Evolutionary conservation across 495 filamentous ascomycete species (phyloP), one percentile per base, ranked within the genome.

Genomic region (Podospora fimiseda): DNA sequence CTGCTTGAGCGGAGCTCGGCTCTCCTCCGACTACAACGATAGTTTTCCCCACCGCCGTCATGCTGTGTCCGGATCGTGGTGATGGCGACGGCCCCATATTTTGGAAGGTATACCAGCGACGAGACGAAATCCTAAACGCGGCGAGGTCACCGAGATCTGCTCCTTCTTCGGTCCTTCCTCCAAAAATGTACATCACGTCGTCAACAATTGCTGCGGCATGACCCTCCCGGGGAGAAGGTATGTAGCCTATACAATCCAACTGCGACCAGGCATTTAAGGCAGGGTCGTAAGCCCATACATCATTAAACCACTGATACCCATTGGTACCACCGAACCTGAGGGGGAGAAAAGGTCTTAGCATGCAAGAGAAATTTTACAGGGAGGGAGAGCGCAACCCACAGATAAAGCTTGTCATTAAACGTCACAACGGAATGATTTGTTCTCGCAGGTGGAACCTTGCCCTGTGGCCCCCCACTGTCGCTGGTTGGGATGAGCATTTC

Each of bases 161-260:
- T 0, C 94, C 94, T 46, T 95, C 89, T 60, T 96, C 87, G 3
- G 88, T 95, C 42, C 94, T 85, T n/a, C 94, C 94, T 55, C 94
- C 94, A 64, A 99, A 99, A 51, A 97, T 87, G 69, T 99, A 99
- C 94, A 99, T 99, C 48, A 95, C 91, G 61, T 97, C 94, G 61
- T 88, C 86, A 42, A 97, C 92, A 9, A 99, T 71, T 5, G 94
- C 85, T 18, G 92, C 87, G 14, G 94, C 90, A 66, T 99, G 94
- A 3, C 94, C 94, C 78, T 99, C 94, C 43, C 94, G 81, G 9
- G 90, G 83, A 0, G 85, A 85, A 2, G 94, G 94, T 43, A 99
- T 96, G 62, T 95, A 97, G 7, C 94, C 94, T 43, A 96, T 96
- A 65, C 93, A 99, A 58, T 97, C 92, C 38, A 94, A 77, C 59